Evolutionary conservation across 306 rosid species (phyloP).

Genomic region (Vachellia pachyceras): DNA sequence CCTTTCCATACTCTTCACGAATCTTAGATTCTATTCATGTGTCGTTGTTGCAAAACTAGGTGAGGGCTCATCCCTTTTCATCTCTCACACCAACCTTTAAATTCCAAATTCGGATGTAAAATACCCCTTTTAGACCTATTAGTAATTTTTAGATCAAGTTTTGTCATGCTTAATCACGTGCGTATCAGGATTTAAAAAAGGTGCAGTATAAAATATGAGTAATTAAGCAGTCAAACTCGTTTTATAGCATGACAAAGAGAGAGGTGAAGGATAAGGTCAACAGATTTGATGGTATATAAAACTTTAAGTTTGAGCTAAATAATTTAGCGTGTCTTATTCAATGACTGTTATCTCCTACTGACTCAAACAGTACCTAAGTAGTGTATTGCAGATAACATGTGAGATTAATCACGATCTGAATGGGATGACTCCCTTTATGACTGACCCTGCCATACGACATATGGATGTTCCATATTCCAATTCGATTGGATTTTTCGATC

Average conservation of each 20-base stretch:
- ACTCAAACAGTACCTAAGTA: neutral
- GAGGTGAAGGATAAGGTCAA: too few species aligned
- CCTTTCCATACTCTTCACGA: slow-evolving; percentile 5
- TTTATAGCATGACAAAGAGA: neutral
- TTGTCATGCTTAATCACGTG: neutral
- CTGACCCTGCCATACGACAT: neutral
- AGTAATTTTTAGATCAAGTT: neutral
- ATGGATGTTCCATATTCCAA: neutral
- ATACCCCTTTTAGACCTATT: neutral
- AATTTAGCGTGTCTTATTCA: neutral
- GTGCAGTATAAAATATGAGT: too few species aligned
- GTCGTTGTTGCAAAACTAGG: slow-evolving; percentile 40
- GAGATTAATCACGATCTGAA: neutral
- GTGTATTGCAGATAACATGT: neutral
- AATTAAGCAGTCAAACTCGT: neutral
- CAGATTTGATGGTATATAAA: too few species aligned
- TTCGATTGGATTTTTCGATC: neutral
- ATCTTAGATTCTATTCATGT: slow-evolving; percentile 48
- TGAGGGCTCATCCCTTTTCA: neutral
- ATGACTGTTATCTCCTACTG: neutral
- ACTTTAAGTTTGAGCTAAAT: neutral
- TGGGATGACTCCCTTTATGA: neutral
- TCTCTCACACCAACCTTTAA: neutral
- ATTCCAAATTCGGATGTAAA: neutral
- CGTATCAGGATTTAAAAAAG: neutral